phyloP scores from a whole-genome alignment of 2,329 filamentous ascomycete species.

The Nannizzia gypsea region DNA sequence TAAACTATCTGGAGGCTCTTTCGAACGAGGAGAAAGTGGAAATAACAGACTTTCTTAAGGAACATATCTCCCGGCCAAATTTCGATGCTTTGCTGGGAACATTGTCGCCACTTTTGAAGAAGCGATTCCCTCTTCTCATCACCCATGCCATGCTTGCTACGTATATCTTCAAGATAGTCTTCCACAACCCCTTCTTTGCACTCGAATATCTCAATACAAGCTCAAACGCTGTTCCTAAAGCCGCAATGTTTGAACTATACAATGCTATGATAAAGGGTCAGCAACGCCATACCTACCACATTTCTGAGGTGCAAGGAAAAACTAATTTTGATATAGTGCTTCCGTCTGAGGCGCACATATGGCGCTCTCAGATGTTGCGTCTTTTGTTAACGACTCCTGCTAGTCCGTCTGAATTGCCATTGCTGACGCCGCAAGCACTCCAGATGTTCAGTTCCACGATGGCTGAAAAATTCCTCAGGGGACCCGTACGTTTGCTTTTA shows the following conservation, averaged over 20 bases:
- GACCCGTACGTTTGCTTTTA: neutral
- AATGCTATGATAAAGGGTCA: neutral
- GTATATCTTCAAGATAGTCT: neutral
- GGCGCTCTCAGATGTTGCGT: conserved; percentile 17
- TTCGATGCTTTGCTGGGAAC: neutral
- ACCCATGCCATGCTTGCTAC: neutral
- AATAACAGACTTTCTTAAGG: neutral
- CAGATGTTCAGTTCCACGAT: neutral
- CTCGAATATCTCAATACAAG: neutral
- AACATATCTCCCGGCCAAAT: neutral
- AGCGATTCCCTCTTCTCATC: neutral
- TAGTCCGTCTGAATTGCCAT: neutral
- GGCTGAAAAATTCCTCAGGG: neutral
- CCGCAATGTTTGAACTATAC: neutral
- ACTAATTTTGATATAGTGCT: conserved; percentile 9
- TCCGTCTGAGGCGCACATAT: conserved; percentile 13
- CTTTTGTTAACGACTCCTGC: conserved; percentile 7
- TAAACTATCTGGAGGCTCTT: neutral
- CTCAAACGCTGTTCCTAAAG: neutral
- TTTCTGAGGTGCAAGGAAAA: neutral
- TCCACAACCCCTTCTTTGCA: neutral
- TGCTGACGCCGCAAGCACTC: neutral
- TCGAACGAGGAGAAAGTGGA: neutral
- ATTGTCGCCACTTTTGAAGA: neutral
- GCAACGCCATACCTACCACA: neutral